phyloP scores from a whole-genome alignment of 1,139 yeast species.

The Hansenula lynferdii region DNA sequence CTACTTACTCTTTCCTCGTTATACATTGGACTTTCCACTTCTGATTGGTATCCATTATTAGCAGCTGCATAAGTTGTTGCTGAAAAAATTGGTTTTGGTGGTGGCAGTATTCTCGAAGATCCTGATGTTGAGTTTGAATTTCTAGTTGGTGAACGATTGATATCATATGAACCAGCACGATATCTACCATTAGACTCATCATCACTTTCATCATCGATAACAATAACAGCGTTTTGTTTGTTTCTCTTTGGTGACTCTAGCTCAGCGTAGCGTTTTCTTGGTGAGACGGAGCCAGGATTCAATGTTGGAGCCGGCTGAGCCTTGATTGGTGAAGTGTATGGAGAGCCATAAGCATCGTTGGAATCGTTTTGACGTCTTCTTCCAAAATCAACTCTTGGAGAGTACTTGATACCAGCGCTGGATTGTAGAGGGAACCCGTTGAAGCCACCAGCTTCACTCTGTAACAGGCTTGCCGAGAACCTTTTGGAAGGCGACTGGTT shows the following conservation, averaged over 20 bases:
- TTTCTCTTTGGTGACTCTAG: constrained; percentile 65
- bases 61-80: constrained; percentile 62
- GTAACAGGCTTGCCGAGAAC: constrained; percentile 5
- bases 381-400: constrained; percentile 31
- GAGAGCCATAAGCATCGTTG: constrained; percentile 16
- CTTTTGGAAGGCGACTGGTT: constrained; percentile 20
- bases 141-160: constrained; percentile 26
- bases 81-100: constrained; percentile 62
- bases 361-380: constrained; percentile 18
- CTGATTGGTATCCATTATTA: constrained; percentile 25
- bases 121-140: constrained; percentile 26
- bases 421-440: constrained; percentile 25
- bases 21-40: constrained; percentile 8
- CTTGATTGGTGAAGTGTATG: too few species aligned
- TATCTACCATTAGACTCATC: constrained; percentile 16
- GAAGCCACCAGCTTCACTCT: constrained; percentile 8
- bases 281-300: constrained; percentile 7
- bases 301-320: constrained; percentile 6
- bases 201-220: constrained; percentile 40
- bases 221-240: constrained; percentile 41
- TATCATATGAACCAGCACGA: constrained; percentile 3
- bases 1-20: constrained; percentile 18
- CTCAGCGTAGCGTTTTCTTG: constrained; percentile 44
- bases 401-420: constrained; percentile 20
- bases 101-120: constrained; percentile 50